Evolutionary conservation across 495 filamentous ascomycete genomes (phyloP).

Genomic region (Stereocaulon alpinum): DNA sequence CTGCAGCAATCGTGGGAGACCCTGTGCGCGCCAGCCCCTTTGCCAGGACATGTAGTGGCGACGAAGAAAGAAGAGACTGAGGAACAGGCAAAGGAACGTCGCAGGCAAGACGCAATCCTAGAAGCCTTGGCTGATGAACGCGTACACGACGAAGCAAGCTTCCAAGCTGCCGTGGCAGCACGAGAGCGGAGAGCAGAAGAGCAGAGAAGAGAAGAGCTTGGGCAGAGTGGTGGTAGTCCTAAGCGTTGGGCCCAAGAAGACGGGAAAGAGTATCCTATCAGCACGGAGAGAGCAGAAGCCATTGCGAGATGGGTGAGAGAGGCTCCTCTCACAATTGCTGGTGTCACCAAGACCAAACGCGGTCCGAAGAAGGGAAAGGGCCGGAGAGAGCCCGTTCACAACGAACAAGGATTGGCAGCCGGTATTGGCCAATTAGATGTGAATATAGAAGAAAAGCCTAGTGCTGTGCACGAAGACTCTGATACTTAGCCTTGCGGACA

Average conservation of each 20-base stretch:
- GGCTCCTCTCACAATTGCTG: constrained; percentile 32
- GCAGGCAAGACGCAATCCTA: constrained; percentile 52
- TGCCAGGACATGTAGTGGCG: constrained; percentile 34
- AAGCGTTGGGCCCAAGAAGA: constrained; percentile 57
- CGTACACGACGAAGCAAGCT: constrained; percentile 52
- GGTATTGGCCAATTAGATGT: not conserved
- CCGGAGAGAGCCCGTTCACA: not conserved
- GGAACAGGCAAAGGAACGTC: constrained; percentile 42
- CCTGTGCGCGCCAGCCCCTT: constrained; percentile 57
- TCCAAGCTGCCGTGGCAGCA: constrained; percentile 50
- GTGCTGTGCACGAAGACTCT: not conserved
- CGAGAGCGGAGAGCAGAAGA: constrained; percentile 35
- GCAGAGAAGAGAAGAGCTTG: constrained; percentile 19
- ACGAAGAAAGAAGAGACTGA: constrained; percentile 36
- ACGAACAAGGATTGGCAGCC: not conserved
- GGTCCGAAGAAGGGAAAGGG: constrained; percentile 11
- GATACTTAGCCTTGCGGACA: not conserved
- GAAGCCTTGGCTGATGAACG: constrained; percentile 55
- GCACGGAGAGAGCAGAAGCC: constrained; percentile 55
- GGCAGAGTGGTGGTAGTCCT: constrained; percentile 20
- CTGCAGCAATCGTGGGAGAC: constrained; percentile 54
- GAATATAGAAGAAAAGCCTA: not conserved
- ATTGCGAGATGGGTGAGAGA: constrained; percentile 61
- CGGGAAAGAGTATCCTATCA: constrained; percentile 56
- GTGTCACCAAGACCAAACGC: constrained; percentile 13